phyloP scores from a whole-genome alignment of 306 rosid species.

The Inga oerstediana region DNA sequence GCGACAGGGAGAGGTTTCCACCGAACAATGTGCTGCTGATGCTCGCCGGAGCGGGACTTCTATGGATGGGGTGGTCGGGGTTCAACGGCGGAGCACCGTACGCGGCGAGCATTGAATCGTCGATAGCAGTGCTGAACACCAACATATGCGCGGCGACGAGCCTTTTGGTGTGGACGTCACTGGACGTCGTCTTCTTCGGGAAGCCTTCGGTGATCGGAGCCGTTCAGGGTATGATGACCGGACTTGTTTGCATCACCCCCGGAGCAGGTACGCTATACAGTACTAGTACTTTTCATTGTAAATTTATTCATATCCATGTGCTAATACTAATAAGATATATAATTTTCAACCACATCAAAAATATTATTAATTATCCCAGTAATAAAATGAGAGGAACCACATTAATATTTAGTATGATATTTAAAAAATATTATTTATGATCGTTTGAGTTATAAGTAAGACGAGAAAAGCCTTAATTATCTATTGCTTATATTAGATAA shows the following conservation, averaged over 20 bases:
- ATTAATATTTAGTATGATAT: no score
- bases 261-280: constrained; percentile 60
- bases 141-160: constrained; percentile 52
- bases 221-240: constrained; percentile 98
- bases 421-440: no score
- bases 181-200: constrained; percentile 41
- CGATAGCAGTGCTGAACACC: constrained; percentile 45
- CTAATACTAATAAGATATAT: no score
- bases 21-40: constrained; percentile 50
- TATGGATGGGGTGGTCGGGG: constrained; percentile 58
- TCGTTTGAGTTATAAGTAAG: no score
- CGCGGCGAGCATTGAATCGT: constrained; percentile 41
- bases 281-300: not conserved
- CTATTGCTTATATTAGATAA: no score
- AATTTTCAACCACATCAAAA: no score
- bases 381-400: no score
- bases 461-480: no score
- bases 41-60: constrained; percentile 43
- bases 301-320: not conserved
- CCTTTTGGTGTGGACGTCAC: constrained; percentile 48
- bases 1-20: constrained; percentile 50
- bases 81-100: constrained; percentile 54
- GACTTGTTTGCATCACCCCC: constrained; percentile 90
- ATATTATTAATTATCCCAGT: no score
- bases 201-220: constrained; percentile 95